Base-by-base conservation (phyloP, 2,329 filamentous ascomycete species). In the Bipolaris cookei region DNA sequence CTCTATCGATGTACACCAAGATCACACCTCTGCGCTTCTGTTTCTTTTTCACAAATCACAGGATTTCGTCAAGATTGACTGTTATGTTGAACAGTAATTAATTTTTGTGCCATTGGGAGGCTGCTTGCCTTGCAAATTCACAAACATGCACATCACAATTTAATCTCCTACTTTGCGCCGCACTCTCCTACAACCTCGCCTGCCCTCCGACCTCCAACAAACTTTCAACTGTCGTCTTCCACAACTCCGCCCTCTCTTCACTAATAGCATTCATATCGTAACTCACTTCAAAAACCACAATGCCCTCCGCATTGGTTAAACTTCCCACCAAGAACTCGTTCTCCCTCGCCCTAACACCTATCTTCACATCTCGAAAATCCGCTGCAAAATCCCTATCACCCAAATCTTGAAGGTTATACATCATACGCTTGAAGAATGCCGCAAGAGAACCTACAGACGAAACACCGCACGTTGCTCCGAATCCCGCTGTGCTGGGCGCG, bases 241-340 rank as follows among this genome's bases (percentile, higher is more conserved):
- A 78, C 28, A 52, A 34, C 48, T 68, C 58, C 6, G 69, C 75
- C 37, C 54, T 57, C 42, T 71, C 69, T 35, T 71, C 63, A 54
- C 67, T 70, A 56, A 77, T 76, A 14, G 71, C 70, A 65, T 64
- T 76, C 43, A 66, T 70, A 66, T 82, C 80, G 59, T 79, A 78
- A 43, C 73, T 77, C 0, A 78, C 78, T 6, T 67, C 69, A 49
- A 77, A 77, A n/a, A 59, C 64, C 6, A 82, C 63, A 4, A 74
- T 65, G 0, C 74, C 74, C 30, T 71, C 58, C 0, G 56, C 71
- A 60, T 77, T 73, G 35, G 78, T 77, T 25, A 66, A 75, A 35
- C 78, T 77, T 0, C 78, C 79, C 1, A 81, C 66, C 54, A 82
- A 53, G 53, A 82, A 82, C 65, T 82, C 80, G 3, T 76, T 73